phyloP scores from a whole-genome alignment of 2,329 filamentous ascomycete genomes.

The Fusarium sublunatum region DNA sequence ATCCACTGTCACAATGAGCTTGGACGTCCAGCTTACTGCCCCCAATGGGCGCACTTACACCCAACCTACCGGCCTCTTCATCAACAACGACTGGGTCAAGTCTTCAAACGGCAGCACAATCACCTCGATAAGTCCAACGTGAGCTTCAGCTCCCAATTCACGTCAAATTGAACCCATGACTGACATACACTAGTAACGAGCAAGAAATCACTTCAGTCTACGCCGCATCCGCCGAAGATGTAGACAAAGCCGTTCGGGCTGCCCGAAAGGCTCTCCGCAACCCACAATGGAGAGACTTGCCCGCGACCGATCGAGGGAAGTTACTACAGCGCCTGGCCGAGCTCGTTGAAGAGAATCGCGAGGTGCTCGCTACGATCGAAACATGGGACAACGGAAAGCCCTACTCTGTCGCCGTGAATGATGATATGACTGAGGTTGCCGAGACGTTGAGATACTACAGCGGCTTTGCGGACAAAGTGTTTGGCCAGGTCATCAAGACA shows the following conservation, averaged over 20 bases:
- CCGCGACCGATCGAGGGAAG: slow-evolving; percentile 72
- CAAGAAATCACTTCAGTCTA: slow-evolving; percentile 50
- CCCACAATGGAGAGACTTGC: slow-evolving; percentile 75
- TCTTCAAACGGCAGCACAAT: slow-evolving; percentile 67
- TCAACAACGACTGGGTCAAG: slow-evolving; percentile 80
- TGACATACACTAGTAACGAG: slow-evolving; percentile 44
- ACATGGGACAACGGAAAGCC: slow-evolving; percentile 85
- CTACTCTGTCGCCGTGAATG: slow-evolving; percentile 72
- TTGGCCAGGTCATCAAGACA: slow-evolving; percentile 80
- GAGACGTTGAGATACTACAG: slow-evolving; percentile 76
- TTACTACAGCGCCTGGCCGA: slow-evolving; percentile 78
- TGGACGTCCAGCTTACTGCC: slow-evolving; percentile 48
- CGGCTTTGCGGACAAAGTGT: slow-evolving; percentile 82
- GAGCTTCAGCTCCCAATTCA: slow-evolving; percentile 2
- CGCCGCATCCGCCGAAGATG: slow-evolving; percentile 47
- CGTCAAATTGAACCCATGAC: fast-evolving
- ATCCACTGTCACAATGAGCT: slow-evolving; percentile 27
- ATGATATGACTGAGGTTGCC: slow-evolving; percentile 67
- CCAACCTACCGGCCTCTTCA: slow-evolving; percentile 78
- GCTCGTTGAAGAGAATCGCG: slow-evolving; percentile 72
- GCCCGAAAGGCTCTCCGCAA: slow-evolving; percentile 76
- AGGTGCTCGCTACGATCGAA: slow-evolving; percentile 65
- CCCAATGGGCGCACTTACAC: slow-evolving; percentile 74
- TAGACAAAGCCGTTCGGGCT: slow-evolving; percentile 50
- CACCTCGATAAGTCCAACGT: slow-evolving; percentile 67